Conservation (phyloP, 2,329 filamentous ascomycete species). For the Zelopaecilomyces penicillatus region DNA sequence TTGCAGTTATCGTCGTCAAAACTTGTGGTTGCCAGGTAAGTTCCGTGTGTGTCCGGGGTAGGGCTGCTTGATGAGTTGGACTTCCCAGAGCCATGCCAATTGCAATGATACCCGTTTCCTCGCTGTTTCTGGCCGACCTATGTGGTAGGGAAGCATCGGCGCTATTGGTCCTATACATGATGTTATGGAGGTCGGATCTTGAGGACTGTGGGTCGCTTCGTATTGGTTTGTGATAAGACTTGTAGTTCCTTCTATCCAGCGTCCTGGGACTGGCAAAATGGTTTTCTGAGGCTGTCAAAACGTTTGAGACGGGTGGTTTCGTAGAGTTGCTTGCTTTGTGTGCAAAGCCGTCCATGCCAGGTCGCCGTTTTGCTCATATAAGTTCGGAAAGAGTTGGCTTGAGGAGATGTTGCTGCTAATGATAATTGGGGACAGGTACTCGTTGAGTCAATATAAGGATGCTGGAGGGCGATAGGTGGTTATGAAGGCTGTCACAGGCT, state of each 20-base stretch:
- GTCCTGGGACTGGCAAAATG: constrained; percentile 1
- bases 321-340: too few species aligned
- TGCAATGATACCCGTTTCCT: constrained; percentile 25
- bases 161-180: neutral
- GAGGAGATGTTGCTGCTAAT: too few species aligned
- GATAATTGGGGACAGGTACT: too few species aligned
- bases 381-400: too few species aligned
- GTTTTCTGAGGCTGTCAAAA: neutral
- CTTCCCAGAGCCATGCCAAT: constrained; percentile 73
- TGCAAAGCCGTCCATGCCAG: too few species aligned
- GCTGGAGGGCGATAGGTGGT: too few species aligned
- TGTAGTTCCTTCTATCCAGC: constrained; percentile 8
- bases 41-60: constrained; percentile 17
- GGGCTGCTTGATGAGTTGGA: constrained; percentile 35
- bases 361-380: too few species aligned
- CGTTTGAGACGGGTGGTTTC: too few species aligned
- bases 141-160: too few species aligned
- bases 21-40: constrained; percentile 21
- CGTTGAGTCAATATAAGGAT: too few species aligned
- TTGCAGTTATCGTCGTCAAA: constrained; percentile 16
- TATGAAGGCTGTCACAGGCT: too few species aligned
- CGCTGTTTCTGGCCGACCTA: neutral
- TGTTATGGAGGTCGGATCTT: constrained; percentile 27
- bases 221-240: constrained; percentile 32
- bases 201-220: constrained; percentile 35